Percentiles rank a stretch among this genome's conserved stretches.
phyloP scores from a whole-genome alignment of 2,329 filamentous ascomycete species.

The Beauveria brongniartii region DNA sequence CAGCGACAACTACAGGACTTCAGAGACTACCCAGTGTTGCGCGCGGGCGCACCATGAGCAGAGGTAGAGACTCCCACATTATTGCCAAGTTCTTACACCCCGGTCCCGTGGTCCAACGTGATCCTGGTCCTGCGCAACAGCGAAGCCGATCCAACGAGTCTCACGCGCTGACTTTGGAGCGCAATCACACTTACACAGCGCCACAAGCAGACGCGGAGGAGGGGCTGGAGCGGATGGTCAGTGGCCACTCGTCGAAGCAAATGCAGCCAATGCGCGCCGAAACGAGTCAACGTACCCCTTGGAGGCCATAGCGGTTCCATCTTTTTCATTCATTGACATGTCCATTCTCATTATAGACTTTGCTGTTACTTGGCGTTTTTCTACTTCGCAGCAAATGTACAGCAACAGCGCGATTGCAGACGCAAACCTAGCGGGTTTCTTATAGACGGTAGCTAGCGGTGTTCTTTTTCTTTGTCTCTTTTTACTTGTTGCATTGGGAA shows the following conservation, averaged over 20 bases:
- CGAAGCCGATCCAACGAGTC: slow-evolving; percentile 21
- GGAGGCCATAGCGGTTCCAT: background rate
- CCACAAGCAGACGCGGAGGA: slow-evolving; percentile 21
- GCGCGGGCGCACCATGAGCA: slow-evolving; percentile 30
- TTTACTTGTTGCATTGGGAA: background rate
- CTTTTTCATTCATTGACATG: background rate
- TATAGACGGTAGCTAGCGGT: background rate
- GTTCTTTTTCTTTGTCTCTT: background rate
- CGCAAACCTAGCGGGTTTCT: background rate
- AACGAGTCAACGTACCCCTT: slow-evolving; percentile 16
- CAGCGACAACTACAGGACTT: slow-evolving; percentile 21
- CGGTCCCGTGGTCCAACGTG: slow-evolving; percentile 32
- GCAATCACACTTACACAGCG: slow-evolving; percentile 16
- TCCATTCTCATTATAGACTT: background rate
- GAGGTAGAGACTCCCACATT: slow-evolving; percentile 33
- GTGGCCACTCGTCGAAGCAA: slow-evolving; percentile 17
- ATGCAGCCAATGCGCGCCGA: slow-evolving; percentile 21
- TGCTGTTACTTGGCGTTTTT: background rate
- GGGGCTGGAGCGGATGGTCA: slow-evolving; percentile 19
- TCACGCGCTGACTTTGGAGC: slow-evolving; percentile 5
- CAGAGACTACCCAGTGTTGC: slow-evolving; percentile 22
- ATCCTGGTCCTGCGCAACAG: slow-evolving; percentile 20
- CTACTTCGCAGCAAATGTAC: background rate
- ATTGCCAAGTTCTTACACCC: slow-evolving; percentile 41
- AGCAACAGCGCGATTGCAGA: background rate